Evolutionary conservation across 306 rosid genomes (phyloP).

Genomic region (Myrica gale): DNA sequence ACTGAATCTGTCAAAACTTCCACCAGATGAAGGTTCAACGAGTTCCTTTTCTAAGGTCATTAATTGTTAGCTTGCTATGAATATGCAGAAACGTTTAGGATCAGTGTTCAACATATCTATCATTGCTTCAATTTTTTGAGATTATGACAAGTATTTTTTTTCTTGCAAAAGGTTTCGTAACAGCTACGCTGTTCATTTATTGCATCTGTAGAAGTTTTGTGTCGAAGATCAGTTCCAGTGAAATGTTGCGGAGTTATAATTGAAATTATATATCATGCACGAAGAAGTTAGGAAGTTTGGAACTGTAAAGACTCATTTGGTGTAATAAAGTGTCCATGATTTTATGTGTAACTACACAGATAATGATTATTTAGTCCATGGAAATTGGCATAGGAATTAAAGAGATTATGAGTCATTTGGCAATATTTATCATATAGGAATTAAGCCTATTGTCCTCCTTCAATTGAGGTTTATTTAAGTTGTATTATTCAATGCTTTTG

Average conservation of each 20-base stretch:
- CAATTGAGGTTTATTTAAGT: not conserved
- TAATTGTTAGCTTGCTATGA: conserved; percentile 37
- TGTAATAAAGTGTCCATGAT: not conserved
- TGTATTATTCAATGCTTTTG: not conserved
- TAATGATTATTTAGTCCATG: not conserved
- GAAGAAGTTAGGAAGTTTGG: not conserved
- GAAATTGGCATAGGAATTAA: not conserved
- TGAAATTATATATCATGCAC: not conserved
- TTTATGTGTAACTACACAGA: not conserved
- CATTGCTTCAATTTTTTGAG: not conserved
- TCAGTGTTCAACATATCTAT: conserved; percentile 1
- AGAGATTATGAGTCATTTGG: not conserved
- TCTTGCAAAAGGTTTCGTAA: conserved; percentile 13
- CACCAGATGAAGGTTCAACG: conserved; percentile 75
- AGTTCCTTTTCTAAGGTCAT: conserved; percentile 46
- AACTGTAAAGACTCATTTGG: not conserved
- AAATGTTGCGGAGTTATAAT: not conserved
- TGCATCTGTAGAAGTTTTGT: not conserved
- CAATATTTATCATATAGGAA: not conserved
- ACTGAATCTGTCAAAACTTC: conserved; percentile 75
- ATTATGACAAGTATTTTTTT: not conserved
- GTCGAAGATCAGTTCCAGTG: not conserved
- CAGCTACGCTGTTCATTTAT: not conserved
- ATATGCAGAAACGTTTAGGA: conserved; percentile 26
- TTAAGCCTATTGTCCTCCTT: not conserved